Evolutionary conservation across 257 asterid genomes (phyloP).

Genomic region (Jacaranda mimosifolia): DNA sequence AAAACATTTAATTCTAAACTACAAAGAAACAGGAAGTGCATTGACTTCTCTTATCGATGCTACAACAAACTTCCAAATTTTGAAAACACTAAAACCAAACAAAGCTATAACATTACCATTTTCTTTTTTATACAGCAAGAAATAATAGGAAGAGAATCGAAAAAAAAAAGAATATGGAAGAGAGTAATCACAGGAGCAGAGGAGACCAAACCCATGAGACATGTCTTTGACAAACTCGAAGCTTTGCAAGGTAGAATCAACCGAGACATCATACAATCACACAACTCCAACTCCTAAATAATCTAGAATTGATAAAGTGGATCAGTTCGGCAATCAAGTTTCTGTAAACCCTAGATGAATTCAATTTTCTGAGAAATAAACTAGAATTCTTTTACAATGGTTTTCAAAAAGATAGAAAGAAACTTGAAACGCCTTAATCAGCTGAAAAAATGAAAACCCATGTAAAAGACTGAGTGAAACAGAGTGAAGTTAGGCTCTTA

Average conservation of each 20-base stretch:
- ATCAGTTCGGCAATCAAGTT: neutral
- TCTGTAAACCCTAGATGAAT: neutral
- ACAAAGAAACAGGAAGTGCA: neutral
- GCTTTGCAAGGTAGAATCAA: conserved; percentile 67
- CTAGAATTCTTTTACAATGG: neutral
- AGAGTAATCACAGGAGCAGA: conserved; percentile 61
- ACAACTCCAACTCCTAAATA: conserved; percentile 37
- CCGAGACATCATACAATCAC: conserved; percentile 59
- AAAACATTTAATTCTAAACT: neutral
- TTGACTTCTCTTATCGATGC: neutral
- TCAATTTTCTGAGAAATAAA: conserved; percentile 3
- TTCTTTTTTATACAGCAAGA: neutral
- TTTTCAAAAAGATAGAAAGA: conserved; percentile 12
- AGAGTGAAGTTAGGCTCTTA: conserved; percentile 21
- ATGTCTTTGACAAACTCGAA: conserved; percentile 63
- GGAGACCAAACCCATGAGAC: conserved; percentile 73
- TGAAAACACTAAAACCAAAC: neutral
- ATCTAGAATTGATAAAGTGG: conserved; percentile 20
- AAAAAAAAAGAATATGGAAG: conserved; percentile 31
- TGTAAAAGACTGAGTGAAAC: conserved; percentile 15
- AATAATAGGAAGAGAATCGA: neutral
- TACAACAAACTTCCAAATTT: neutral
- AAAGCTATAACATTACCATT: neutral
- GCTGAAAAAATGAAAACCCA: conserved; percentile 12
- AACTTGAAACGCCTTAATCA: neutral